Base-by-base conservation (phyloP, 331 rosid species). In the Cydonia oblonga region DNA sequence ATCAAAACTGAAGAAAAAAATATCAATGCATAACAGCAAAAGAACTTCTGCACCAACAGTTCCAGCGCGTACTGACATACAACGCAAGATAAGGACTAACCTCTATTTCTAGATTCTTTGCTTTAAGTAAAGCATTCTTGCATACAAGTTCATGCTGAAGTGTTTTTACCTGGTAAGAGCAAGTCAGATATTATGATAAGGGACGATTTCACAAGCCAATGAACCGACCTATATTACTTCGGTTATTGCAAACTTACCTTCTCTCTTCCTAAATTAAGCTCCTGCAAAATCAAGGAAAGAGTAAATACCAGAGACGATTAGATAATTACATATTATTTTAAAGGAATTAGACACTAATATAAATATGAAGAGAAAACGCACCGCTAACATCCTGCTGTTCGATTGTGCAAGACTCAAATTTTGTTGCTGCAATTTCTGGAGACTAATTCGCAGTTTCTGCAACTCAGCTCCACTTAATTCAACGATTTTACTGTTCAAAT, bases 401-500 rank as follows among this genome's bases (percentile, higher is more conserved):
- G 95, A 86, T 83, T 91, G 97, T 78, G 93, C 95, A 71, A 93
- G 90, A 71, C 84, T 87, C 96, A 87, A 81, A 53, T 93, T 93
- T 70, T 90, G 98, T 28, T 83, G 78, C 77, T 90, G 93, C 81
- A 93, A 78, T 64, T 90, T 90, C 86, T 87, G 91, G 72, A 88
- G 62, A 69, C 78, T 84, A 63, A 66, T 84, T 52, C 91, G 78
- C 74, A 87, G 72, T 59, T 86, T 88, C 76, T 84, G 84, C 80
- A 90, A 35, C 87, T 89, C 96, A n/a, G 84, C 89, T 75, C 87
- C 97, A 75, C 68, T 81, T 66, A 71, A 64, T 71, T 93, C 96
- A 68, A 89, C 83, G 2, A 84, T 81, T 79, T 89, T 85, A 73
- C 98, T 90, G 63, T 75, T 75, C 66, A 79, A 53, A 69, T 49